phyloP scores from a whole-genome alignment of 1,139 yeast species.

The Wickerhamomyces sp. region DNA sequence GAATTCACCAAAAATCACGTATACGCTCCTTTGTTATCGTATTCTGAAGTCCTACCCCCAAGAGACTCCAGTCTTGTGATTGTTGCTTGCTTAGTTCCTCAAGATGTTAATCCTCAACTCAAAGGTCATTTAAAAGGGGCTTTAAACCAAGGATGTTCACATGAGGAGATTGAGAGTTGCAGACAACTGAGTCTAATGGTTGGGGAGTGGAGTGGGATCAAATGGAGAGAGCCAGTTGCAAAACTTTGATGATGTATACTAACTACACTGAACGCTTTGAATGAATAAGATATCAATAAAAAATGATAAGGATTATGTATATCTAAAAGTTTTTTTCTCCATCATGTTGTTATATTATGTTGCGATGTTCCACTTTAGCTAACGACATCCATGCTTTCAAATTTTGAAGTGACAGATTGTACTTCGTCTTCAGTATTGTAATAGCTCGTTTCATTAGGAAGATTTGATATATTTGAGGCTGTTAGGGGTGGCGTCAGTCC shows the following conservation, averaged over 20 bases:
- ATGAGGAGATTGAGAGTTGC: slow-evolving; percentile 56
- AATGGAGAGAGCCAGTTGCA: slow-evolving; percentile 44
- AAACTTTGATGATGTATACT: slow-evolving; percentile 3
- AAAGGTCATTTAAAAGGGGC: slow-evolving; percentile 91
- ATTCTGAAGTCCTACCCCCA: slow-evolving; percentile 54
- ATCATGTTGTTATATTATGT: not conserved
- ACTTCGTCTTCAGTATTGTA: slow-evolving; percentile 1
- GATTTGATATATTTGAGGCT: not conserved
- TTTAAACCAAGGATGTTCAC: slow-evolving; percentile 66
- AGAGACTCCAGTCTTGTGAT: slow-evolving; percentile 75
- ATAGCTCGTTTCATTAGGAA: not conserved
- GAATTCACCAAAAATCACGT: slow-evolving; percentile 66
- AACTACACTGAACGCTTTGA: not conserved
- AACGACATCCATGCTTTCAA: slow-evolving; percentile 12
- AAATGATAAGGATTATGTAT: too few relatives aligned
- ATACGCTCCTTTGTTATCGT: slow-evolving; percentile 74
- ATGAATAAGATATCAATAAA: not conserved
- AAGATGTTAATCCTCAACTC: slow-evolving; percentile 90
- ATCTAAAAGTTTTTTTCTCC: not conserved
- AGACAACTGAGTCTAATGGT: slow-evolving; percentile 61
- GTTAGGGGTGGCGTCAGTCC: slow-evolving; percentile 11
- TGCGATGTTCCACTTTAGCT: slow-evolving; percentile 1
- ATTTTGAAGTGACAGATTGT: not conserved
- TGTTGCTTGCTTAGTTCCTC: slow-evolving; percentile 80
- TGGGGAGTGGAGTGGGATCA: slow-evolving; percentile 71